A percentile compares a stretch with the other conserved stretches of the same genome.
phyloP scores from a whole-genome alignment of 108 stramenopile genomes.

The Skeletonema tropicum region DNA sequence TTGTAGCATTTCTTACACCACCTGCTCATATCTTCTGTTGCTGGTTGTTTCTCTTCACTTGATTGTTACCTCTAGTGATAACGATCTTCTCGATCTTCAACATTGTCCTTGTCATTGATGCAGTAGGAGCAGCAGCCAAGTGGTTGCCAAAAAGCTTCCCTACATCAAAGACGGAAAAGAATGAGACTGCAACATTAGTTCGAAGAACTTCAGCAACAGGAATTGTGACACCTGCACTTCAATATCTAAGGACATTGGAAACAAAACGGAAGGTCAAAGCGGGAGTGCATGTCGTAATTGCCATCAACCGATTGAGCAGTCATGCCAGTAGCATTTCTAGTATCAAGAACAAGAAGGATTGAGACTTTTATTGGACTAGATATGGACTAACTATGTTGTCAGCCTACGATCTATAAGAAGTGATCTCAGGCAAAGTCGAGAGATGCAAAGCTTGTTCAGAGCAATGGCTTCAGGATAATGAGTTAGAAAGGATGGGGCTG shows the following conservation, averaged over 20 bases:
- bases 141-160: not conserved
- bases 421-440: constrained; percentile 46
- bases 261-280: constrained; percentile 5
- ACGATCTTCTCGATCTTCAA: constrained; percentile 4
- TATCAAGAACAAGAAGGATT: too few relatives aligned
- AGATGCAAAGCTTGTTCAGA: constrained; percentile 70
- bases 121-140: constrained; percentile 3
- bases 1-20: not conserved
- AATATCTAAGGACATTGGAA: not conserved
- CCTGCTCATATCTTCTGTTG: too few relatives aligned
- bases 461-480: constrained; percentile 77
- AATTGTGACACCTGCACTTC: not conserved
- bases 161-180: not conserved
- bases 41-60: too few relatives aligned
- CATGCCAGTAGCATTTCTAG: too few relatives aligned
- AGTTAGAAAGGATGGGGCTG: too few relatives aligned
- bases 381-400: too few relatives aligned
- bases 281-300: constrained; percentile 7
- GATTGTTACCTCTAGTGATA: not conserved
- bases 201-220: not conserved
- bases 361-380: too few relatives aligned
- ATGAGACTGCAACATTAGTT: not conserved
- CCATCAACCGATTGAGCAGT: constrained; percentile 1
- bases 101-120: not conserved
- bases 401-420: too few relatives aligned